A percentile compares a stretch with the other conserved stretches of the same genome.
These are phyloP conservation scores for Pharnaceum exiguum DNA, from an alignment of 148 eudicot genomes.

Conservation along the genomic window DNA sequence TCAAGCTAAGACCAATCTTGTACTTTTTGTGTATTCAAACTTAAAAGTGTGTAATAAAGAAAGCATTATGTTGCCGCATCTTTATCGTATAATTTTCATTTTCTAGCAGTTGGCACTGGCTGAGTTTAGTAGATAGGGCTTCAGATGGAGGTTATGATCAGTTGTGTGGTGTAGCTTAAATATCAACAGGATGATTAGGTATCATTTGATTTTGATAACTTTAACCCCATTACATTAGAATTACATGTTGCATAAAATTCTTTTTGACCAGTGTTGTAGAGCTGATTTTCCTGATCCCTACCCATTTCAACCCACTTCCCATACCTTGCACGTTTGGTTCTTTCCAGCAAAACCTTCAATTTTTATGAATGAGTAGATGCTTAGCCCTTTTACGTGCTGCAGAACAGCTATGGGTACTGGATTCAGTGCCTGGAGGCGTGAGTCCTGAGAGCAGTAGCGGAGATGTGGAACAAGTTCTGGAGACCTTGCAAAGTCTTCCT, in stretches of 20 bases:
- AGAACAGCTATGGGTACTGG: conserved; percentile 97
- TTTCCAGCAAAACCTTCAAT: background rate
- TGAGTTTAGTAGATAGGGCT: no score
- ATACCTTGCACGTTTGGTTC: background rate
- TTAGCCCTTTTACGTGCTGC: conserved; percentile 42
- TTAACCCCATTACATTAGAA: background rate
- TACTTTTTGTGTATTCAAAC: no score
- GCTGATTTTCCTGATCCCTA: background rate
- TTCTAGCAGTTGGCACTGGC: no score
- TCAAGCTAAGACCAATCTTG: no score
- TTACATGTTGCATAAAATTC: background rate
- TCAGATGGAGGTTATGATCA: no score
- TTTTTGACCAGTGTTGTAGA: background rate
- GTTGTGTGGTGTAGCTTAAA: no score
- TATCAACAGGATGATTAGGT: background rate
- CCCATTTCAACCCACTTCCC: background rate
- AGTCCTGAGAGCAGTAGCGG: conserved; percentile 53
- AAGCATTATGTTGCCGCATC: no score
- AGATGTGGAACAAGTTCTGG: conserved; percentile 92
- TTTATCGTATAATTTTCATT: no score
- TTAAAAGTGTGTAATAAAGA: no score
- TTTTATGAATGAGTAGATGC: background rate
- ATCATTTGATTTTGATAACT: background rate
- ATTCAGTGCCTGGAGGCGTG: conserved; percentile 88
- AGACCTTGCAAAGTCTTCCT: conserved; percentile 83